Base-by-base conservation (phyloP, 768 basidiomycete genomes). In the Sarcodon aspratus region DNA sequence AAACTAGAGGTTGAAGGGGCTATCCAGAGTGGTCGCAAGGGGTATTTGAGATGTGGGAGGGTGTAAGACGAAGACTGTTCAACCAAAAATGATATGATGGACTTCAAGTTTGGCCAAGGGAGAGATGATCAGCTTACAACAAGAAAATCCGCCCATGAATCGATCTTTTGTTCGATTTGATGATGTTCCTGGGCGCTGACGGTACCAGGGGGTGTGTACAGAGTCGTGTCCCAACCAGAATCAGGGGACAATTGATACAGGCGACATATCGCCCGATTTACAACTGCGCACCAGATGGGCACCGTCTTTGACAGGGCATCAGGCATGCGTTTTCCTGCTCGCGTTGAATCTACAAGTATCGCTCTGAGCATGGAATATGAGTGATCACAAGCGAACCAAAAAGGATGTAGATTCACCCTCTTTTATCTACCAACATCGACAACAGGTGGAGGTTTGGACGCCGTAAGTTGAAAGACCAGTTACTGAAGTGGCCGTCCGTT, bases 201-300 rank as follows among this genome's bases (percentile, higher is more conserved):
- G 12, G 68, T 64, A 13, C 74, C 74, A 0, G 83, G 79, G 2
- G 90, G 81, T 1, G 85, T 86, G 56, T 87, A 86, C 7, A 94
- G 66, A 2, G 62, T 56, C 0, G 58, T 63, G 54, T 85, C 74
- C 84, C 83, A 87, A 8, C 54, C 36, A 6, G 33, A 34, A 10
- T 12, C n/a, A 6, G 54, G 49, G 8, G 57, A 46, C 1, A 52
- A 49, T 33, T 53, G 15, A 48, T 55, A 50, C 13, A 63, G 67
- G 44, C 65, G 59, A 9, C 61, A 53, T 33, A 78, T 62, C 31
- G 78, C 82, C 46, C 79, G 71, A 59, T 95, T 97, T 52, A 95
- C 70, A 5, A 92, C 87, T 8, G 87, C 71, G 61, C 94, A 95
- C 95, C 95, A 98, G 46, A 94, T 85, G 0, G 94, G 94, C 1